Percentiles rank a stretch among this genome's conserved stretches.
Evolutionary conservation across 2,329 filamentous ascomycete species (phyloP).

Genomic region (Chaetomium strumarium): DNA sequence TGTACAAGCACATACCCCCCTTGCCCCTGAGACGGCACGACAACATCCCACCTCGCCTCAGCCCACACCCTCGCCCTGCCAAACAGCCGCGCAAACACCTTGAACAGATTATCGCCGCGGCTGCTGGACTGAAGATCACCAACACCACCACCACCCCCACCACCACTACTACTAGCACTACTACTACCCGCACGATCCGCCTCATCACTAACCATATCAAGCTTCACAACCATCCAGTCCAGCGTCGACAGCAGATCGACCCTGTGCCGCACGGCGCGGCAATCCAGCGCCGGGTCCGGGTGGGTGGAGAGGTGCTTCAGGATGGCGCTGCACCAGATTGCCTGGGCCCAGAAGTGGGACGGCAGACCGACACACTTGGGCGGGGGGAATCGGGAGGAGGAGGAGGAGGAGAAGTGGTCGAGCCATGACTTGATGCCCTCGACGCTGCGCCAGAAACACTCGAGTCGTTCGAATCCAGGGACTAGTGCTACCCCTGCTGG

Average conservation of each 20-base stretch:
- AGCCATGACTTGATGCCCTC: not conserved
- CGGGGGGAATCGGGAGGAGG: not conserved
- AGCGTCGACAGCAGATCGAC: not conserved
- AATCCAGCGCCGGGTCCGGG: not conserved
- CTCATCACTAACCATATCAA: not conserved
- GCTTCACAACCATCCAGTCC: not conserved
- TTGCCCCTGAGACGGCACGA: not conserved
- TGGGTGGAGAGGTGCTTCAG: not conserved
- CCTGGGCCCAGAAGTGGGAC: not conserved
- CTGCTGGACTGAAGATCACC: too few relatives aligned
- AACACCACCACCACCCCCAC: not conserved
- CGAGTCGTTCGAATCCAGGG: not conserved
- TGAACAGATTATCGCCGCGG: not conserved
- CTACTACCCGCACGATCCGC: not conserved
- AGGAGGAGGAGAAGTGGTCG: not conserved
- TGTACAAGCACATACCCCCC: too few relatives aligned
- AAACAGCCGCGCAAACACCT: not conserved
- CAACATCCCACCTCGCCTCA: not conserved
- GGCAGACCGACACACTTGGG: not conserved
- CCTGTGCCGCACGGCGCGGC: not conserved
- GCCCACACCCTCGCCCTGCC: not conserved
- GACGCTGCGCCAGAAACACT: not conserved
- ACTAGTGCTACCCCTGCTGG: too few relatives aligned
- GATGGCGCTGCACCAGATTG: not conserved
- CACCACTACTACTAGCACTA: too few relatives aligned